Evolutionary conservation across 768 basidiomycete genomes (phyloP).

Genomic region (Kwoniella dendrophila): DNA sequence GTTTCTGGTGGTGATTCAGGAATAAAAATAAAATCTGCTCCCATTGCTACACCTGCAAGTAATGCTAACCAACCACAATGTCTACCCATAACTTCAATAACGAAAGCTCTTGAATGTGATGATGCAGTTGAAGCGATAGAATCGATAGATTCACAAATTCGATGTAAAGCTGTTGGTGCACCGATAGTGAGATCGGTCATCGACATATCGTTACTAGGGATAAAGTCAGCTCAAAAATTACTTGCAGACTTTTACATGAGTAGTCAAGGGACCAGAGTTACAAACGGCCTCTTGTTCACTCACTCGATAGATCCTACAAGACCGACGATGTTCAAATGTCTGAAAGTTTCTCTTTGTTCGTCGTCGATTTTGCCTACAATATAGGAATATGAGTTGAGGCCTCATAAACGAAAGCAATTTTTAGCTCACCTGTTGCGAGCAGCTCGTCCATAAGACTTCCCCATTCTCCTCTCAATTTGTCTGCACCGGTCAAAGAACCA

Average conservation of each 20-base stretch:
- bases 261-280: background rate
- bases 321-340: constrained; percentile 93
- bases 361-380: constrained; percentile 70
- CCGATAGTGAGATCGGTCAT: constrained; percentile 97
- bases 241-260: background rate
- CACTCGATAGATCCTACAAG: constrained; percentile 94
- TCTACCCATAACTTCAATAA: constrained; percentile 98
- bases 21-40: constrained; percentile 97
- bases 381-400: no score
- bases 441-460: constrained; percentile 76
- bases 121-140: constrained; percentile 96
- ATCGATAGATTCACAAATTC: constrained; percentile 97
- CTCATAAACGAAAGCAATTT: background rate
- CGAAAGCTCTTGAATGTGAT: constrained; percentile 95
- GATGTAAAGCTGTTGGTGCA: constrained; percentile 88
- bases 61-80: constrained; percentile 99
- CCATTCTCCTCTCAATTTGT: constrained; percentile 93
- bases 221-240: background rate
- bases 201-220: constrained; percentile 82
- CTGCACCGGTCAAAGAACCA: constrained; percentile 93
- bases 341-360: constrained; percentile 69
- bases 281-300: constrained; percentile 16
- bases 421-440: constrained; percentile 63
- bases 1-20: constrained; percentile 83
- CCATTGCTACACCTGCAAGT: constrained; percentile 82